Evolutionary conservation across 371 early-diverging fungal species (phyloP), one percentile per base, ranked within the genome.

Genomic region (Saksenaea vasiformis): DNA sequence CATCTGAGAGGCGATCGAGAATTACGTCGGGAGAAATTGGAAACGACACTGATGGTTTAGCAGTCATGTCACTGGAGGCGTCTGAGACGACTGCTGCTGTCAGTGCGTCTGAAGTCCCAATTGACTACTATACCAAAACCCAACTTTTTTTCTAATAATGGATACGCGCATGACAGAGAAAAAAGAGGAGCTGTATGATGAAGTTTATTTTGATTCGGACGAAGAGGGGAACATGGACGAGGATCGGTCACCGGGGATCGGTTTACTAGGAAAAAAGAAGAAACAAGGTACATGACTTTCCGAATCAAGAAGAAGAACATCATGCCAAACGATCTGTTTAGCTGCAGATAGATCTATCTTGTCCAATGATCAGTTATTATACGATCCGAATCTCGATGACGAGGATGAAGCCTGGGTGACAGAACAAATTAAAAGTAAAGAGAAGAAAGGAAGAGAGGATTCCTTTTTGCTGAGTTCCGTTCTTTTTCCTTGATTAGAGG

Each of bases 321-420:
- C 31, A 5, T 24, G 22, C 22, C 41, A 14, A 22, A 17, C 34
- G 37, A 27, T 28, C 31, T 65, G 67, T 10, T 10, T 72, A 24
- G 64, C 62, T 69, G 62, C 68, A 60, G 61, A 64, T 11, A 62
- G 73, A 56, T 61, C 61, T 47, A 61, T 80, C 9, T 57, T 74
- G 27, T 80, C 73, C 17, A 70, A 87, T 54, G 84, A 79, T 31
- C 85, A 87, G 5, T 68, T 87, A 26, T 28, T 87, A 1, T 87
- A 87, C 51, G 85, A 87, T 62, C 87, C 87, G 3, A 79, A 77
- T 13, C 58, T 77, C 27, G 87, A 87, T 37, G 86, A 85, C 38
- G 60, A 67, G 36, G 86, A 87, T 58, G 85, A 84, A 56, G 74
- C 76, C 26, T 87, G 87, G 87, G 66, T 87, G n/a, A 60, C 74